Evolutionary conservation across 2,329 filamentous ascomycete genomes (phyloP).

Genomic region (Calonectria hongkongensis): DNA sequence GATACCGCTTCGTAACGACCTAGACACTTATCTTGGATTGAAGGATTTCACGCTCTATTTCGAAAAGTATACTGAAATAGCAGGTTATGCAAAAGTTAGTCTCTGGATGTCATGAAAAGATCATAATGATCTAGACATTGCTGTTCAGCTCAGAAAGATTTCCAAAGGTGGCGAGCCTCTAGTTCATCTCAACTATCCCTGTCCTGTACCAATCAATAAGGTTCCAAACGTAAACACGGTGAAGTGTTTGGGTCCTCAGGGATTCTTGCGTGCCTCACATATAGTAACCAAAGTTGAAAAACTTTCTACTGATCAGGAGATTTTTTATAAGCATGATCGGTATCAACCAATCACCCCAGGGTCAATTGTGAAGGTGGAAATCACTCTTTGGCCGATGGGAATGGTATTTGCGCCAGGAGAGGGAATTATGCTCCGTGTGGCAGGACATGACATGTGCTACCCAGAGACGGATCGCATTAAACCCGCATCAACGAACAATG

Average conservation of each 20-base stretch:
- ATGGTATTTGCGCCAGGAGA: slow-evolving; percentile 6
- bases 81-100: neutral
- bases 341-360: neutral
- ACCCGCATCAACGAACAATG: too few species aligned
- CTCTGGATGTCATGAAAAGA: slow-evolving; percentile 25
- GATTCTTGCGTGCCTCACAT: neutral
- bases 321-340: slow-evolving; percentile 4
- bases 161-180: neutral
- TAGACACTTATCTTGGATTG: too few species aligned
- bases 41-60: neutral
- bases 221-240: neutral
- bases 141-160: slow-evolving; percentile 1
- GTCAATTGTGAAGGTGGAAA: slow-evolving; percentile 9
- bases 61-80: slow-evolving; percentile 5
- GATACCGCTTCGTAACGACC: too few species aligned
- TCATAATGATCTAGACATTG: slow-evolving; percentile 15
- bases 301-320: neutral
- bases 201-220: neutral
- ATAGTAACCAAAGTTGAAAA: neutral
- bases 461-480: neutral
- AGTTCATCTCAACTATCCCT: neutral
- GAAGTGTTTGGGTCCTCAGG: neutral
- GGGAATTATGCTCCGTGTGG: neutral
- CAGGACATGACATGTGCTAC: slow-evolving; percentile 1
- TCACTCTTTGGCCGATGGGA: slow-evolving; percentile 3